Evolutionary conservation across 116 monocot genomes (phyloP), one percentile per base, ranked within the genome.

Genomic region (Phalaenopsis hybrid): DNA sequence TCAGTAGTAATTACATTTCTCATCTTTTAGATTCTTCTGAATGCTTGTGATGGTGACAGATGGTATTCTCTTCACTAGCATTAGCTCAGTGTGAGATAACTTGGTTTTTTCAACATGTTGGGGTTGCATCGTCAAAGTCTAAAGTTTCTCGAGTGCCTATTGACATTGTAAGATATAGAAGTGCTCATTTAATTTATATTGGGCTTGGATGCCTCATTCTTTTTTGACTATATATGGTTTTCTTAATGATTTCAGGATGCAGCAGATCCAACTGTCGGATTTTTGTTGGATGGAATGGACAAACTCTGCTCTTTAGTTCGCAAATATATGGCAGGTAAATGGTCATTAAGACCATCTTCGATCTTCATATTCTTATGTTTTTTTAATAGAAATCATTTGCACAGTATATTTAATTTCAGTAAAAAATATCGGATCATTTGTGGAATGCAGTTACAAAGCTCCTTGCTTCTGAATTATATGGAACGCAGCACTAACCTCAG

Each of bases 51-150:
- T 84, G 7, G 83, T 28, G 86, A 70, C 94, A 98, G 98, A 98
- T 98, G 98, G 95, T 98, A 41, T 98, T 98, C 81, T 93, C 98
- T 89, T 93, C 98, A 52, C 86, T 98, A 81, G 98, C 98, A 87
- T 88, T 98, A 77, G 91, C 95, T 78, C 95, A 94, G 44, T 91
- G 80, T 85, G 98, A 98, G 85, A 87, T 94, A 46, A 86, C 89
- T 82, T 98, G 98, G 98, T 98, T 89, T 83, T 98, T 95, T 58
- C 93, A 95, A 87, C 98, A 95, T 85, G 82, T 93, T 68, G 93
- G 98, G n/a, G 63, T 95, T 83, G 79, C 86, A 84, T 87, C 93
- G 20, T 89, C 90, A 69, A 95, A 90, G 82, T 86, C 87, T 57
- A 94, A 88, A 96, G 65, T 83, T 34, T 59, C 75, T 21, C 87